phyloP scores from a whole-genome alignment of 106 monocot species.

The Platanthera zijinensis region DNA sequence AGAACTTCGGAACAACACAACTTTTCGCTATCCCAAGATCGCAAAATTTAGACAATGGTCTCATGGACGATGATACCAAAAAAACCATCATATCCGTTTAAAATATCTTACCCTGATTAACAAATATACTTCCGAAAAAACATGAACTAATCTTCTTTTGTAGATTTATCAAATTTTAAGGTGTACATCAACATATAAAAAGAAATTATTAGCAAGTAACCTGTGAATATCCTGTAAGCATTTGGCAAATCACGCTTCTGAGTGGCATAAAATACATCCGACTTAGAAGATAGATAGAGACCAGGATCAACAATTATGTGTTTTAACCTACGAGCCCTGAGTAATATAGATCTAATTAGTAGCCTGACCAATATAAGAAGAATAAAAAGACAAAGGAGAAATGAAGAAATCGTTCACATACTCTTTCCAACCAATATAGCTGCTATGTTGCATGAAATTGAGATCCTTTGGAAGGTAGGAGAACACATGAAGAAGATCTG shows the following conservation, averaged over 20 bases:
- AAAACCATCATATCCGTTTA: neutral
- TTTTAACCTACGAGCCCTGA: constrained; percentile 53
- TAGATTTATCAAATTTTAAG: neutral
- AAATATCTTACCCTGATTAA: neutral
- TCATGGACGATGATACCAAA: neutral
- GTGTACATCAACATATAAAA: neutral
- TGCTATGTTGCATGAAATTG: constrained; percentile 85
- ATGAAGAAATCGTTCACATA: constrained; percentile 18
- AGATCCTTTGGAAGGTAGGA: constrained; percentile 80
- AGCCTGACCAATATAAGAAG: neutral
- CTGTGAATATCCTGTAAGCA: constrained; percentile 81
- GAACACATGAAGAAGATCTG: constrained; percentile 98
- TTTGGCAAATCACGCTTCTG: constrained; percentile 84
- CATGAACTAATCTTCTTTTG: neutral
- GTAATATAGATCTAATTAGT: neutral
- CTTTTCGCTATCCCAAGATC: no score
- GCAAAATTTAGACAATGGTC: neutral
- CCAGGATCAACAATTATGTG: constrained; percentile 84
- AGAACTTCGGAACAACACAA: no score
- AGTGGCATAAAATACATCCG: constrained; percentile 71
- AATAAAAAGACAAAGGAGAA: constrained; percentile 1
- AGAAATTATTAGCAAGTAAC: constrained; percentile 16
- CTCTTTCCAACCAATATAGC: constrained; percentile 82
- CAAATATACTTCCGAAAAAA: neutral
- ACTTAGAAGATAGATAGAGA: constrained; percentile 56